A percentile compares a stretch with the other conserved stretches of the same genome.
Evolutionary conservation across 1,284 basidiomycete species (phyloP).

Genomic region (Wolfiporia cocos): DNA sequence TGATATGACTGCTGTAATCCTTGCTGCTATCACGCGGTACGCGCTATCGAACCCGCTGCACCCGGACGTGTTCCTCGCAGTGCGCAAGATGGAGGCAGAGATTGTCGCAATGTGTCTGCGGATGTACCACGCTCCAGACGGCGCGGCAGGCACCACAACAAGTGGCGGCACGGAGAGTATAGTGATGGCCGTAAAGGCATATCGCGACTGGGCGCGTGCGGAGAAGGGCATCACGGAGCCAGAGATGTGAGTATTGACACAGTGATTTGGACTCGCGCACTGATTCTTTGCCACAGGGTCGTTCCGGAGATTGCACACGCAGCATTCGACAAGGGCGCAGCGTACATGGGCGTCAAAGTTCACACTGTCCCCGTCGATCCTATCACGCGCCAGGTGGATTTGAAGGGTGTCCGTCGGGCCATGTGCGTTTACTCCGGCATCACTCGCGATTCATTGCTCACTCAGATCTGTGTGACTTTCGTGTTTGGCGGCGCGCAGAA

Average conservation of each 20-base stretch:
- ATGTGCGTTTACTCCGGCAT: conserved; percentile 68
- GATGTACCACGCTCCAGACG: conserved; percentile 81
- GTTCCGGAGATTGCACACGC: conserved; percentile 86
- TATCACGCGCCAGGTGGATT: conserved; percentile 74
- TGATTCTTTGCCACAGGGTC: conserved; percentile 69
- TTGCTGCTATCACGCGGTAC: conserved; percentile 66
- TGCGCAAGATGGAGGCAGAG: conserved; percentile 98
- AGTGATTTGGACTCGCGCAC: too few species aligned
- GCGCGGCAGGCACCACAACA: conserved; percentile 90
- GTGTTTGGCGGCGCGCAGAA: too few species aligned
- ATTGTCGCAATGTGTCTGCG: conserved; percentile 91
- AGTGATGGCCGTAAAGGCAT: conserved; percentile 89
- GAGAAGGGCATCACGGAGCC: conserved; percentile 88
- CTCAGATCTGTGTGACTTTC: too few species aligned
- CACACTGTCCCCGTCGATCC: conserved; percentile 86
- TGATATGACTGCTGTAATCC: conserved; percentile 70
- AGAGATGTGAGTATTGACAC: conserved; percentile 89
- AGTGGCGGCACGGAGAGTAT: conserved; percentile 97
- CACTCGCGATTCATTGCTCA: too few species aligned
- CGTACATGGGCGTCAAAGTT: conserved; percentile 91
- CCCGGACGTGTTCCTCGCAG: conserved; percentile 91
- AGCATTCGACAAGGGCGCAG: conserved; percentile 91
- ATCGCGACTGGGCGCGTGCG: conserved; percentile 87
- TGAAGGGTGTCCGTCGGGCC: conserved; percentile 76
- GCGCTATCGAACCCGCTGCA: conserved; percentile 89